Conservation (phyloP, 805 yeast species). For the Saccharomycopsis sp. region DNA sequence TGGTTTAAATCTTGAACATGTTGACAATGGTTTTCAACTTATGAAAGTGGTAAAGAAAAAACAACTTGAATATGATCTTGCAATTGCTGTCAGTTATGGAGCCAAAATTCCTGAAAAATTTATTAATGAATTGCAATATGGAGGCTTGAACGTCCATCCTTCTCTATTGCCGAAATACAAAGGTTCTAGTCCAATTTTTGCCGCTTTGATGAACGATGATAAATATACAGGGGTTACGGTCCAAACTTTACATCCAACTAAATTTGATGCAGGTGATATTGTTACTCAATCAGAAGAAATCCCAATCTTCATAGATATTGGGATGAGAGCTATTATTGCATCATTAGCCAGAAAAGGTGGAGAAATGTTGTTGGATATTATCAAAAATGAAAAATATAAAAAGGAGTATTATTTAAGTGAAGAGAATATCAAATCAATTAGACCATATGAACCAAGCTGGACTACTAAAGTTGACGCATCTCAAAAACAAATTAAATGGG, state of each 20-base stretch:
- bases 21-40: conserved; percentile 26
- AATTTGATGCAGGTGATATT: conserved; percentile 73
- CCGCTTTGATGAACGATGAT: conserved; percentile 59
- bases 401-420: not conserved
- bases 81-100: conserved; percentile 92
- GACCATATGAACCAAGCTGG: conserved; percentile 45
- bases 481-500: conserved; percentile 43
- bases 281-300: conserved; percentile 44
- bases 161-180: conserved; percentile 72
- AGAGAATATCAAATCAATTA: conserved; percentile 30
- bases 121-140: conserved; percentile 36
- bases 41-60: conserved; percentile 44
- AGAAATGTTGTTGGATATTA: conserved; percentile 35
- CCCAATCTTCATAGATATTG: conserved; percentile 27
- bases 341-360: conserved; percentile 58
- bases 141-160: conserved; percentile 90
- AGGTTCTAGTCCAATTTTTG: conserved; percentile 88
- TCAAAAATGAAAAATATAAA: conserved; percentile 27
- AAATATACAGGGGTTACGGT: conserved; percentile 69
- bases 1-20: conserved; percentile 24
- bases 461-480: no score
- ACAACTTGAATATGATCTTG: conserved; percentile 38
- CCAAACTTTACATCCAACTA: conserved; percentile 81
- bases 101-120: conserved; percentile 59
- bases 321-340: conserved; percentile 29